phyloP scores from a whole-genome alignment of 1,284 basidiomycete species.

The Veloporphyrellus conicus region DNA sequence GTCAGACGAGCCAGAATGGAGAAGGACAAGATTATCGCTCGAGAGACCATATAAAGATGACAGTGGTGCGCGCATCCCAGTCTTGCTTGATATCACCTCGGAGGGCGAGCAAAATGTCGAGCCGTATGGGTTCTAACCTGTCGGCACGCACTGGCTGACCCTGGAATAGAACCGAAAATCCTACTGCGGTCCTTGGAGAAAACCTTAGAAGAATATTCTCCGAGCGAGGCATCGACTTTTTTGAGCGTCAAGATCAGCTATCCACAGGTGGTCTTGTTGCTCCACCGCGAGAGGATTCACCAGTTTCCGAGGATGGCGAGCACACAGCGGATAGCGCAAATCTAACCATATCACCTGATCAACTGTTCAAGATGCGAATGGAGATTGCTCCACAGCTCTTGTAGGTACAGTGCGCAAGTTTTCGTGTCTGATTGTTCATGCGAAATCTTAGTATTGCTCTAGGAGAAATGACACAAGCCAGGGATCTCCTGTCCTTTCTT shows the following conservation, averaged over 20 bases:
- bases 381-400: constrained; percentile 66
- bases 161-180: constrained; percentile 46
- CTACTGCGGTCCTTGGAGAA: constrained; percentile 51
- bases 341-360: constrained; percentile 66
- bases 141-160: constrained; percentile 17
- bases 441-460: constrained; percentile 52
- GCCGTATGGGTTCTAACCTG: constrained; percentile 45
- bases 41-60: constrained; percentile 79
- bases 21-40: constrained; percentile 59
- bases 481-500: constrained; percentile 57
- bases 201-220: constrained; percentile 65
- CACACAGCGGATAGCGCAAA: constrained; percentile 27
- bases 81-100: constrained; percentile 64
- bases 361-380: constrained; percentile 65
- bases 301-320: constrained; percentile 29
- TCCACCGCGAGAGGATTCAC: constrained; percentile 23
- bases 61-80: constrained; percentile 53
- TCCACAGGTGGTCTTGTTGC: constrained; percentile 24
- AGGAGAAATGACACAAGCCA: constrained; percentile 73
- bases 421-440: constrained; percentile 15
- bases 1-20: constrained; percentile 48
- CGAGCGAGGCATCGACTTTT: constrained; percentile 71
- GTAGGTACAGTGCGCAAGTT: constrained; percentile 40
- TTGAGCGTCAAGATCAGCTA: constrained; percentile 49
- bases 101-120: constrained; percentile 66